phyloP scores from a whole-genome alignment of 2,329 filamentous ascomycete species.

The Aspergillus ochraceus region DNA sequence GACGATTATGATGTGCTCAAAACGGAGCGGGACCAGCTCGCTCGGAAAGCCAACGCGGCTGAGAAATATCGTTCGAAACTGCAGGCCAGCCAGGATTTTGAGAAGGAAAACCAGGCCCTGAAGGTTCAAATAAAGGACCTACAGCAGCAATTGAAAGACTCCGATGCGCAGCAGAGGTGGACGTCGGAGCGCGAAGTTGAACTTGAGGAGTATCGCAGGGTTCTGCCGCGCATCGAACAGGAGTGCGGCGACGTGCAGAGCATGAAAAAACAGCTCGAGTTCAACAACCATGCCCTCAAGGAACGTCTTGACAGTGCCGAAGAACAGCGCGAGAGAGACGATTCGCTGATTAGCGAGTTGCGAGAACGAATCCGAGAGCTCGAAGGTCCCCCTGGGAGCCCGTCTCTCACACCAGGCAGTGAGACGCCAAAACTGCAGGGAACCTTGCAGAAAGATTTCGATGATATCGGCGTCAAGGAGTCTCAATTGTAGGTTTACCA shows the following conservation, averaged over 20 bases:
- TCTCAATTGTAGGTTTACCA: constrained; percentile 37
- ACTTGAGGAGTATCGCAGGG: constrained; percentile 45
- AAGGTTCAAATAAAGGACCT: constrained; percentile 48
- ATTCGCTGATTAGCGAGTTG: constrained; percentile 43
- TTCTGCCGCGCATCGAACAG: constrained; percentile 49
- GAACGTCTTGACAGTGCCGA: constrained; percentile 45
- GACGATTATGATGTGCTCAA: constrained; percentile 53
- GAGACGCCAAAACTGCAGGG: constrained; percentile 41
- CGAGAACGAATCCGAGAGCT: constrained; percentile 44
- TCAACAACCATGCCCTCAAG: constrained; percentile 49
- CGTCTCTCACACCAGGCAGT: constrained; percentile 37
- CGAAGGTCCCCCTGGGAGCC: constrained; percentile 41
- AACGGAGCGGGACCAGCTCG: constrained; percentile 47
- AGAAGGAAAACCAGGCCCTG: constrained; percentile 50
- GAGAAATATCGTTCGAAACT: constrained; percentile 53
- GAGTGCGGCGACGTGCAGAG: constrained; percentile 50
- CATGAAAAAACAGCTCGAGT: constrained; percentile 50
- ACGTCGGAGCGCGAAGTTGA: constrained; percentile 43
- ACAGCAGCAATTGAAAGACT: constrained; percentile 48
- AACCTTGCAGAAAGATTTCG: constrained; percentile 44
- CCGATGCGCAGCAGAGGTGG: constrained; percentile 43
- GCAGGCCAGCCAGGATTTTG: constrained; percentile 49
- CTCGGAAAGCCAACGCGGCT: constrained; percentile 49
- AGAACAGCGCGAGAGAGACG: constrained; percentile 44
- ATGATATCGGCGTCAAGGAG: constrained; percentile 40